Evolutionary conservation across 441 rosid species (phyloP).

Genomic region (Theobroma grandiflorum): DNA sequence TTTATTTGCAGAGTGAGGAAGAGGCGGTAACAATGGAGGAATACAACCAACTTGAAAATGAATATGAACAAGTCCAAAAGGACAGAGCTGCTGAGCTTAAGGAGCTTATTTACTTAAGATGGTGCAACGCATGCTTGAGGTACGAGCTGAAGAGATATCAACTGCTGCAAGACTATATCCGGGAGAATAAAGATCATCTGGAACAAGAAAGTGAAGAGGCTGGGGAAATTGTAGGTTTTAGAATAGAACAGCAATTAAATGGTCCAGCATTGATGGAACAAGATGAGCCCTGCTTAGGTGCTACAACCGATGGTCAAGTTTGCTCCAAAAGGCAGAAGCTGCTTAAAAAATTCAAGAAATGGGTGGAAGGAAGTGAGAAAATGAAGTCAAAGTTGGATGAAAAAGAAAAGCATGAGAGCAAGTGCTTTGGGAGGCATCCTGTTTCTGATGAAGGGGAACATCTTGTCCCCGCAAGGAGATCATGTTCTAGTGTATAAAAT

Average conservation of each 20-base stretch:
- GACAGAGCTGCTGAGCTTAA: constrained; percentile 52
- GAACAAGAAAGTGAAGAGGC: constrained; percentile 41
- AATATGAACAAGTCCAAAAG: constrained; percentile 54
- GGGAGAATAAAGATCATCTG: constrained; percentile 28
- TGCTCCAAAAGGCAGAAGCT: constrained; percentile 57
- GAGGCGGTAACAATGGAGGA: constrained; percentile 45
- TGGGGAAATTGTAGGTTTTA: constrained; percentile 28
- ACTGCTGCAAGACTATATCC: constrained; percentile 31
- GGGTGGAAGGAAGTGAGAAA: constrained; percentile 71
- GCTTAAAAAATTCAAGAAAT: constrained; percentile 65
- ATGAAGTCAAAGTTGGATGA: constrained; percentile 47
- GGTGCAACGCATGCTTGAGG: constrained; percentile 80
- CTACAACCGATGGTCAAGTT: constrained; percentile 20
- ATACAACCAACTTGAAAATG: constrained; percentile 45
- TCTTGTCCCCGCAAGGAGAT: constrained; percentile 46
- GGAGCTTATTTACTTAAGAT: constrained; percentile 66
- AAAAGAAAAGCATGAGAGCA: constrained; percentile 42
- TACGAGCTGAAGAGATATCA: constrained; percentile 58
- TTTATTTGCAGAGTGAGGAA: constrained; percentile 43
- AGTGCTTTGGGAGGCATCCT: constrained; percentile 58
- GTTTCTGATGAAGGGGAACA: constrained; percentile 44
- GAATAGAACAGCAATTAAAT: constrained; percentile 34
- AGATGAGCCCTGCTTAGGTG: constrained; percentile 12
- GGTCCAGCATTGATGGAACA: constrained; percentile 25
- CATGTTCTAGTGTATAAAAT: constrained; percentile 60